Percentiles rank a stretch among this genome's conserved stretches.
Conservation (phyloP, 1,284 basidiomycete species). For the Grifola frondosa region DNA sequence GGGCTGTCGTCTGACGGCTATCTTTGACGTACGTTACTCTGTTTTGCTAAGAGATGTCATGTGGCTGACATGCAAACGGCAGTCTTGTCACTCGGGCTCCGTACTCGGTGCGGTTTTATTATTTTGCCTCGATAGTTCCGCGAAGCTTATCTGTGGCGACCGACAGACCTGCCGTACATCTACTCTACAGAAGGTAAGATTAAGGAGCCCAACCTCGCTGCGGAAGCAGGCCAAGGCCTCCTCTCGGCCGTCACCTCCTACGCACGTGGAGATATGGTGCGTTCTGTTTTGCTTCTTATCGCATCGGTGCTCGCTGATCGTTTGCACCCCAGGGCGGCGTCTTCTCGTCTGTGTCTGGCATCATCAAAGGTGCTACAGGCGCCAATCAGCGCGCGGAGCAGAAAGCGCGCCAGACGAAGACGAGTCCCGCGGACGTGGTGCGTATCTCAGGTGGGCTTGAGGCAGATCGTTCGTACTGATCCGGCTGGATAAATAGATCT, state of each 20-base stretch:
- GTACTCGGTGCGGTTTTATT: slow-evolving; percentile 34
- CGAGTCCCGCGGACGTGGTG: slow-evolving; percentile 73
- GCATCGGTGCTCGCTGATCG: neutral
- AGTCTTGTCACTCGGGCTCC: slow-evolving; percentile 50
- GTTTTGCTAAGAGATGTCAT: slow-evolving; percentile 32
- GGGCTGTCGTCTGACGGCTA: slow-evolving; percentile 85
- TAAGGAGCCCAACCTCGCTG: slow-evolving; percentile 86
- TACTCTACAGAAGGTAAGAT: slow-evolving; percentile 93
- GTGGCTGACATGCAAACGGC: slow-evolving; percentile 2
- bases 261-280: slow-evolving; percentile 67
- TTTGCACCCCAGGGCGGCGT: slow-evolving; percentile 49
- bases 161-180: slow-evolving; percentile 40
- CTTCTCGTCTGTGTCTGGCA: slow-evolving; percentile 44
- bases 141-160: neutral
- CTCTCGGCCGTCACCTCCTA: slow-evolving; percentile 71
- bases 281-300: neutral
- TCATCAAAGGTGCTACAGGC: slow-evolving; percentile 44
- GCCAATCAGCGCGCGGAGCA: slow-evolving; percentile 57
- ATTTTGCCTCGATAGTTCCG: neutral
- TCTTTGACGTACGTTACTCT: slow-evolving; percentile 68
- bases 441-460: slow-evolving; percentile 39
- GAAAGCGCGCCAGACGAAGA: slow-evolving; percentile 65
- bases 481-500: slow-evolving; percentile 90
- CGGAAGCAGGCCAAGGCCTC: slow-evolving; percentile 76
- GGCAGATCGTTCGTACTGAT: too few relatives aligned